Percentiles rank a stretch among this genome's conserved stretches.
Evolutionary conservation across 305 asterid genomes (phyloP).

Genomic region (Fraxinus paxiana): DNA sequence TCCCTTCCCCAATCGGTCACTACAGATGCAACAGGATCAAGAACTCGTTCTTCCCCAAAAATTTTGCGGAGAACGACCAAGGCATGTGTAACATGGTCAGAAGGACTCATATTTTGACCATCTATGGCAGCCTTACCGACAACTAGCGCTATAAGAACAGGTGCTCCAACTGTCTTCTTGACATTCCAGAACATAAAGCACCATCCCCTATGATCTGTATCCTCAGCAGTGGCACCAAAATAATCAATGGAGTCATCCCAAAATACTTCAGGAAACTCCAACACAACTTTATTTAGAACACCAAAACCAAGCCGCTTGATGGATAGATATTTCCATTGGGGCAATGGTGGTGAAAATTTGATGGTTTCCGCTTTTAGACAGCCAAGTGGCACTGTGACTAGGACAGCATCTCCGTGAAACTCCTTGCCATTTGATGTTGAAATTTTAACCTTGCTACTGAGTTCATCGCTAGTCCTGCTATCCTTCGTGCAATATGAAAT

Average conservation of each 20-base stretch:
- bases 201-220: constrained; percentile 71
- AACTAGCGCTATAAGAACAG: constrained; percentile 91
- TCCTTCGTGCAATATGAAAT: constrained; percentile 51
- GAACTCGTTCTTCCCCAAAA: constrained; percentile 82
- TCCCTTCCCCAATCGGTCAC: constrained; percentile 99
- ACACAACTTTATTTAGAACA: constrained; percentile 84
- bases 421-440: constrained; percentile 69
- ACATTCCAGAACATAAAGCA: constrained; percentile 99
- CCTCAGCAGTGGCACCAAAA: constrained; percentile 98
- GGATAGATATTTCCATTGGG: constrained; percentile 74
- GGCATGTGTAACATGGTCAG: constrained; percentile 83
- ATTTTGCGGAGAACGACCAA: constrained; percentile 79
- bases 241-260: constrained; percentile 95
- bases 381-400: constrained; percentile 93
- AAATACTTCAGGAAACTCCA: constrained; percentile 90
- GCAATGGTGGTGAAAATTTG: constrained; percentile 84
- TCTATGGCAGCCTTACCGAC: constrained; percentile 96
- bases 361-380: constrained; percentile 85
- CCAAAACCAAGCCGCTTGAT: constrained; percentile 92
- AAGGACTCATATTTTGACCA: constrained; percentile 59
- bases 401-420: constrained; percentile 84
- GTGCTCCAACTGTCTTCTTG: constrained; percentile 96
- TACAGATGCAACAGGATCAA: constrained; percentile 87
- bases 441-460: constrained; percentile 60
- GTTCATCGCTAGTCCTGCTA: constrained; percentile 29